Evolutionary conservation across 2,329 filamentous ascomycete genomes (phyloP).

Genomic region (Chaetomium strumarium): DNA sequence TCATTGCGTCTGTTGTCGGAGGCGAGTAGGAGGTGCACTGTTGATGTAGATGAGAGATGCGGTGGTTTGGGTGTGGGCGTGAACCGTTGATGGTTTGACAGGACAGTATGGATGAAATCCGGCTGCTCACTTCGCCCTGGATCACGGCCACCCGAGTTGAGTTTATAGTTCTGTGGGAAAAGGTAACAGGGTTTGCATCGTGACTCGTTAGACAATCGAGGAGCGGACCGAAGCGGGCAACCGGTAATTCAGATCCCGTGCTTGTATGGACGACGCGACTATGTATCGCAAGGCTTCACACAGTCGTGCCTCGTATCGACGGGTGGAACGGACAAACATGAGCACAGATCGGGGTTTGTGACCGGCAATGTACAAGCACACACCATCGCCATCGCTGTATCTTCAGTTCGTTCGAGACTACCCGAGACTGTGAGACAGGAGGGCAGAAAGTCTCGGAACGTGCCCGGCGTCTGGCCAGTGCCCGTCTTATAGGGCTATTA

Average conservation of each 20-base stretch:
- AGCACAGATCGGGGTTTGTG: neutral
- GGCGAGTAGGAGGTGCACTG: neutral
- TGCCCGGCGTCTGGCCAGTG: neutral
- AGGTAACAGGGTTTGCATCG: neutral
- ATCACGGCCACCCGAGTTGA: too few relatives aligned
- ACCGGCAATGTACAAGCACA: neutral
- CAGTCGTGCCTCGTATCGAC: neutral
- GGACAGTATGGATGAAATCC: neutral
- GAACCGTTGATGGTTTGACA: neutral
- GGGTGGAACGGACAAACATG: conserved; percentile 1
- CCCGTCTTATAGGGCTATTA: too few relatives aligned
- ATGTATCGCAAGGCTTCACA: neutral
- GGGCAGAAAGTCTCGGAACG: neutral
- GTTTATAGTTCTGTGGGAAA: neutral
- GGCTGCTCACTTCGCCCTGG: neutral
- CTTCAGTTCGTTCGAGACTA: neutral
- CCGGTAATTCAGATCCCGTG: neutral
- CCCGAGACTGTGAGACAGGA: neutral
- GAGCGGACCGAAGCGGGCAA: neutral
- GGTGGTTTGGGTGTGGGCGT: neutral
- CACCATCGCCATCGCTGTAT: neutral
- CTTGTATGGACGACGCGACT: neutral
- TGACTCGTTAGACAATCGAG: neutral
- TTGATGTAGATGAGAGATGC: neutral
- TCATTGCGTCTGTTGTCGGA: neutral